Evolutionary conservation across 164 flowering plant species (phyloP), one percentile per base, ranked within the genome.

Genomic region (Annona squamosa): DNA sequence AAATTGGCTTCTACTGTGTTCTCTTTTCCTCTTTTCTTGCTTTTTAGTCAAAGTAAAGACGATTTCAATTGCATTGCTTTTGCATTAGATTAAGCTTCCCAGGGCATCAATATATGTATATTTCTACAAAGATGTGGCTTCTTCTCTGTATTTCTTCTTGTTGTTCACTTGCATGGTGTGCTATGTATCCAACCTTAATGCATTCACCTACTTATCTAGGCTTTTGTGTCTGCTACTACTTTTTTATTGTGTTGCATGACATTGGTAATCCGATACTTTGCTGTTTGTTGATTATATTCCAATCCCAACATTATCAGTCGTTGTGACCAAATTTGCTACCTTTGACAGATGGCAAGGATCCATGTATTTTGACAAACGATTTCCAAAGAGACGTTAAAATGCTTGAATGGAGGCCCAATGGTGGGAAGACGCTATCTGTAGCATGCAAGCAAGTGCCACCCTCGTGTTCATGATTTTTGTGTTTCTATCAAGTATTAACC

Each of bases 361-460:
- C 94, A 7, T 86, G 84, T 78, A 79, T 87, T 73, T 81, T 95
- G 85, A 80, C 81, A 6, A 79, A 85, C 81, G 99, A 91, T 19
- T 86, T 83, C 19, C 99, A 93, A 75, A 85, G 85, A 78, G 85
- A 81, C 77, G 84, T 91, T 74, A 90, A 85, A 77, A 80, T 78
- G 81, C 82, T 91, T 75, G 92, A 86, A 74, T 95, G 98, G 98
- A 86, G 99, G 83, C 97, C 99, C 69, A 93, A 95, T 87, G 92
- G 97, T 17, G 99, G 98, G 76, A 95, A 71, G 82, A 85, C 90
- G 66, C 95, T 95, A 71, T 76, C 97, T 76, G 95, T 95, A 57
- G 94, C 92, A 75, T 95, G 99, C 97, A 91, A 85, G 99, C 81
- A 48, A 87, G 94, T 85, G 77, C 75, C 80, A 19, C 47, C 52